Evolutionary conservation across 2,329 filamentous ascomycete genomes (phyloP), one percentile per base, ranked within the genome.

Genomic region (Tolypocladium paradoxum): DNA sequence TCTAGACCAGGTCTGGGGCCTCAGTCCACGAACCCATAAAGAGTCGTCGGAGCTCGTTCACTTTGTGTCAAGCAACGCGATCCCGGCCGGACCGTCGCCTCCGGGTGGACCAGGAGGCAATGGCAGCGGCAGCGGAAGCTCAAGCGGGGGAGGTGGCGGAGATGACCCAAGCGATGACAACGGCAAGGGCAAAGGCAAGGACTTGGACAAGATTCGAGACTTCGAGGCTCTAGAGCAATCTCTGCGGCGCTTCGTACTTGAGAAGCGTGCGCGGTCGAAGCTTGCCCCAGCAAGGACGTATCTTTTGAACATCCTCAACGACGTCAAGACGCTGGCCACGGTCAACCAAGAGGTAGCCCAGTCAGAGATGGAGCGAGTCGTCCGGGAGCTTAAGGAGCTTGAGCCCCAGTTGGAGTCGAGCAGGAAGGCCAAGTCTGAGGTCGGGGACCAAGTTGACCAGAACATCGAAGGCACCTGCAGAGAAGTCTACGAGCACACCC

Each of bases 11-110:
- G 85, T 99, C 18, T 77, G 81, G 49, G 83, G 83, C 29, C 77
- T 99, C n/a, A 97, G 92, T 64, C 93, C 92, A 2, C 84, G 86
- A 50, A 99, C 93, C 0, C 87, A 85, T 76, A 97, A 97, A 66
- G 93, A 99, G 65, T 85, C 90, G 0, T 81, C 84, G 2, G 93
- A 99, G 64, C 76, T 99, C 8, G 93, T 99, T 4, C 93, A 99
- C 66, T 99, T 99, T 61, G 93, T 99, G 3, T 97, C 93, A 2
- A 97, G 92, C 65, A 96, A 96, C 66, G 91, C 91, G 4, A 88
- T 99, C 55, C 92, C 92, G 0, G 84, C 88, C 52, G 78, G 77
- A 1, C 79, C 83, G 11, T 70, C 79, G 0, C 76, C 80, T 18
- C 73, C 77, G 3, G 75, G 78, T n/a, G 76, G 75, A 37, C 78